Evolutionary conservation across 2,329 filamentous ascomycete species (phyloP).

Genomic region (Teratosphaeria pseudoeucalypti): DNA sequence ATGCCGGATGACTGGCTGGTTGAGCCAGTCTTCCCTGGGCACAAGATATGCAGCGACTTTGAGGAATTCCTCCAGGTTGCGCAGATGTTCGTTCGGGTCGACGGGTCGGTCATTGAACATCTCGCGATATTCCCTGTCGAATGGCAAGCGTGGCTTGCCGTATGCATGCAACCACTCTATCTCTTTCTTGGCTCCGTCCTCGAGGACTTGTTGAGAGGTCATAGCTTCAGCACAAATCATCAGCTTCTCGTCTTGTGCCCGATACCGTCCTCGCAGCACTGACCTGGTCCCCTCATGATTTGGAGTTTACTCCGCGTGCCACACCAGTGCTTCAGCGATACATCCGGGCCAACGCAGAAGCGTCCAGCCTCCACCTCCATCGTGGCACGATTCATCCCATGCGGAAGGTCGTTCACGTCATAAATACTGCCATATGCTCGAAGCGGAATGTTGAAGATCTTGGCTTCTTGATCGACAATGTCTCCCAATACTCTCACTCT

Average conservation of each 20-base stretch:
- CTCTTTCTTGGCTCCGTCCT: slow-evolving; percentile 23
- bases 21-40: slow-evolving; percentile 8
- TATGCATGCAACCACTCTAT: slow-evolving; percentile 20
- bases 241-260: neutral
- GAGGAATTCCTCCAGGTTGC: slow-evolving; percentile 21
- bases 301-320: slow-evolving; percentile 18
- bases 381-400: neutral
- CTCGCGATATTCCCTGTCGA: slow-evolving; percentile 22
- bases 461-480: slow-evolving; percentile 21
- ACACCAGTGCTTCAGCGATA: slow-evolving; percentile 22
- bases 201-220: slow-evolving; percentile 11
- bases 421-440: slow-evolving; percentile 23
- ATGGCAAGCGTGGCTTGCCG: slow-evolving; percentile 21
- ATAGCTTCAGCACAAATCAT: slow-evolving; percentile 3
- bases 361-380: slow-evolving; percentile 2
- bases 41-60: slow-evolving; percentile 13
- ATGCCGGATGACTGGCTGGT: slow-evolving; percentile 22
- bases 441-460: slow-evolving; percentile 18
- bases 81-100: slow-evolving; percentile 15
- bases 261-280: slow-evolving; percentile 3
- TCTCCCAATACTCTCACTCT: slow-evolving; percentile 17
- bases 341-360: slow-evolving; percentile 25
- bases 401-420: slow-evolving; percentile 18
- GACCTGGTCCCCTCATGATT: slow-evolving; percentile 22
- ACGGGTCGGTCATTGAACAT: slow-evolving; percentile 14